phyloP scores from a whole-genome alignment of 352 stramenopile species.

The Blastocystis sp. region DNA sequence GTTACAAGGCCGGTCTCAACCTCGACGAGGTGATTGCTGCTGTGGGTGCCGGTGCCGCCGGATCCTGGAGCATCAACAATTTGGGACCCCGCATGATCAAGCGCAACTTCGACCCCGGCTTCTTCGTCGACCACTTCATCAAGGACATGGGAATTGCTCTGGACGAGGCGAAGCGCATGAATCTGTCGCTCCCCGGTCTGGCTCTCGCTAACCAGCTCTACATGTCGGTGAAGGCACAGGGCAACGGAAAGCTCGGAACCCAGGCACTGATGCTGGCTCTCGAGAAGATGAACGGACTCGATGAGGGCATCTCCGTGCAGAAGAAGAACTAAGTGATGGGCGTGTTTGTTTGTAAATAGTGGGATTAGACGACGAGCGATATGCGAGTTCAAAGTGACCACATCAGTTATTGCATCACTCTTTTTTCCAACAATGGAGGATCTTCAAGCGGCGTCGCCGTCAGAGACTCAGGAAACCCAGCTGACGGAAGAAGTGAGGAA shows the following conservation, averaged over 20 bases:
- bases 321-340: slow-evolving; percentile 15
- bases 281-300: slow-evolving; percentile 71
- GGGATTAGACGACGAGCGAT: no score
- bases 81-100: slow-evolving; percentile 75
- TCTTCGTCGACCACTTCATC: slow-evolving; percentile 79
- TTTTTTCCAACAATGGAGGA: no score
- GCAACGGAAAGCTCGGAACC: slow-evolving; percentile 69
- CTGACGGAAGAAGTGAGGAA: no score
- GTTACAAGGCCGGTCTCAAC: slow-evolving; percentile 73
- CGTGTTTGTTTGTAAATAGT: slow-evolving; percentile 19
- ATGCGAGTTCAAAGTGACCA: no score
- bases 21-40: slow-evolving; percentile 74
- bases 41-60: slow-evolving; percentile 72
- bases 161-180: slow-evolving; percentile 74
- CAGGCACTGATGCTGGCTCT: slow-evolving; percentile 74
- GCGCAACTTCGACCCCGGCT: slow-evolving; percentile 74
- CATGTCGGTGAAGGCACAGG: slow-evolving; percentile 70
- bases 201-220: slow-evolving; percentile 75
- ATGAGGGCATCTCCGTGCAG: slow-evolving; percentile 38
- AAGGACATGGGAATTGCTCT: slow-evolving; percentile 79
- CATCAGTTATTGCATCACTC: no score
- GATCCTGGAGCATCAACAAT: slow-evolving; percentile 77
- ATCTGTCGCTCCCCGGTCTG: slow-evolving; percentile 71
- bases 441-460: no score
- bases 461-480: no score